Evolutionary conservation across 2,329 filamentous ascomycete species (phyloP), one percentile per base, ranked within the genome.

Genomic region (Cladophialophora psammophila): DNA sequence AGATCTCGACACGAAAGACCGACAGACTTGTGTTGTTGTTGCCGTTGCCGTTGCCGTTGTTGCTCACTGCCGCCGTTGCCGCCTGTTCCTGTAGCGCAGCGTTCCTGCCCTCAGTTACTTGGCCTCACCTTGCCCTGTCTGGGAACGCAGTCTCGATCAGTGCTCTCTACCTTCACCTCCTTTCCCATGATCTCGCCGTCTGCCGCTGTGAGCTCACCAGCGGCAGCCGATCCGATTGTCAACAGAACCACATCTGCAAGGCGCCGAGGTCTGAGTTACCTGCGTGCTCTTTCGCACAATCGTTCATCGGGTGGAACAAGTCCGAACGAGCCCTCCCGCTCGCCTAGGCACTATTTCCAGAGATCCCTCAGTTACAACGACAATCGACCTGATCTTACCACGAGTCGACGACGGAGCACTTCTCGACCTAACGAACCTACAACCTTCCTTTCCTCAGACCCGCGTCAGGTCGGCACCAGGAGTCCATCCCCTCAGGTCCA

Each of bases 151-250:
- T 10, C 45, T 50, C 18, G 5, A 60, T 50, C 34, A 13, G 18
- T 15, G 18, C 45, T n/a, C 31, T 20, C 32, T 58, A 63, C 48
- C 18, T 50, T 42, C 52, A 59, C 64, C 50, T 68, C 57, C 56
- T 60, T 60, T 58, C 63, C 68, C 68, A 73, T 73, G 72, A 68
- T 73, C 62, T 73, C 72, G 35, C 65, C 71, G 59, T 55, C 69
- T 66, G 53, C 65, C 50, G 60, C 69, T 64, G 67, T 66, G 60
- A 63, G 68, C 57, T 67, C 69, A 38, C 65, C 66, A 60, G 59
- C 64, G 60, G 71, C 69, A 58, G 63, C 57, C 48, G 68, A 69
- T 63, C 60, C 59, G 34, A 61, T 18, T 31, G 59, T 71, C 20
- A 68, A 66, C 54, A 60, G 69, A 57, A 69, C 72, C 53, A 67